These are phyloP conservation scores for Aureobasidium sp. DNA, from an alignment of 2,329 filamentous ascomycete genomes.

Conservation along the genomic window DNA sequence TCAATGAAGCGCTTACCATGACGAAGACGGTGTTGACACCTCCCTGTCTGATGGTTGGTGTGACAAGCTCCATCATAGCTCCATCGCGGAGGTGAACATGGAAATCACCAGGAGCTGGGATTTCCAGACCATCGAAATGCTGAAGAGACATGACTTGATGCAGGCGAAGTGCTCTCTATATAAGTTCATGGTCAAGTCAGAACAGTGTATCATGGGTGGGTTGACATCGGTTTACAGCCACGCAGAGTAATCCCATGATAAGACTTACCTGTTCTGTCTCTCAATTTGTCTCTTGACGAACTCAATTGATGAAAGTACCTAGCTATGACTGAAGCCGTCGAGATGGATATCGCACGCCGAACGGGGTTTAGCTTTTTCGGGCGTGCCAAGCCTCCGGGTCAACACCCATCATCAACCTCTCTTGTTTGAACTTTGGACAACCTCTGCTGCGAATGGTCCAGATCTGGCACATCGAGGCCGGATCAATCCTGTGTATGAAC, in stretches of 20 bases:
- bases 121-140: conserved; percentile 35
- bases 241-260: not conserved
- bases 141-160: conserved; percentile 27
- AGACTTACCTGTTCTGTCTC: not conserved
- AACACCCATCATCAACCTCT: not conserved
- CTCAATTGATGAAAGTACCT: not conserved
- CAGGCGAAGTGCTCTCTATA: not conserved
- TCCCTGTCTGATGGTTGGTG: conserved; percentile 41
- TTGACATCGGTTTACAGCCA: not conserved
- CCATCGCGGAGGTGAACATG: conserved; percentile 45
- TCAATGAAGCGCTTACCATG: conserved; percentile 32
- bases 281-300: not conserved
- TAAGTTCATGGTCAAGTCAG: not conserved
- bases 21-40: conserved; percentile 47
- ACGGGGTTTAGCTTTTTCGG: conserved; percentile 4
- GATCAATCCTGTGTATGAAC: not conserved
- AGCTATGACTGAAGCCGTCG: not conserved
- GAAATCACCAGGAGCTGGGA: conserved; percentile 42
- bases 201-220: not conserved
- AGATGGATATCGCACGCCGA: not conserved
- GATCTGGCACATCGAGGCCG: not conserved
- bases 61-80: conserved; percentile 43
- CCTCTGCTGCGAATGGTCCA: not conserved
- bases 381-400: not conserved
- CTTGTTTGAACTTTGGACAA: not conserved